phyloP scores from a whole-genome alignment of 805 yeast genomes.

The Pichia cephalocereana region DNA sequence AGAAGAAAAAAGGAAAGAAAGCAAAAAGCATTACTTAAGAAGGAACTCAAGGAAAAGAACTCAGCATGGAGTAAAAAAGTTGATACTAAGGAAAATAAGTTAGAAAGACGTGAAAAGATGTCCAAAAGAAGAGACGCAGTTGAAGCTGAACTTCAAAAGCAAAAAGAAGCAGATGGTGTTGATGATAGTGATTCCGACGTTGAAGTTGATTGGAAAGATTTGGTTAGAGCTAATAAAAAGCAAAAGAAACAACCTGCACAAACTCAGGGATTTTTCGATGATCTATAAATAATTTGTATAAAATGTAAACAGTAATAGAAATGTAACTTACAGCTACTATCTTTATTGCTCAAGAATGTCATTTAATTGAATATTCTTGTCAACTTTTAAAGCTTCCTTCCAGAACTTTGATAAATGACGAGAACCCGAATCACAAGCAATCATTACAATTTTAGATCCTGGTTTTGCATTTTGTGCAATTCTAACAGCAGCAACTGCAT shows the following conservation, averaged over 20 bases:
- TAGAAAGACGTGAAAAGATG: constrained; percentile 58
- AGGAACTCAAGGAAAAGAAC: constrained; percentile 41
- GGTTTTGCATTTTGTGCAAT: constrained; percentile 40
- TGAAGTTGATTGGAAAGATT: constrained; percentile 81
- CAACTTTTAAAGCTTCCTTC: constrained; percentile 50
- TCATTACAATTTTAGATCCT: constrained; percentile 66
- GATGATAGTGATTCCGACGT: constrained; percentile 29
- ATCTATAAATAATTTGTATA: constrained; percentile 24
- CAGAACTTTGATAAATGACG: constrained; percentile 90
- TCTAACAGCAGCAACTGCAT: constrained; percentile 80
- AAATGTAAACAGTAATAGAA: background rate
- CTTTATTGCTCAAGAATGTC: constrained; percentile 24
- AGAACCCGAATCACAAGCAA: constrained; percentile 88
- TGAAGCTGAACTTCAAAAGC: constrained; percentile 41
- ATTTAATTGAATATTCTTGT: constrained; percentile 29
- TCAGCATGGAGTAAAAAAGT: constrained; percentile 74
- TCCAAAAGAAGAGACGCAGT: constrained; percentile 59
- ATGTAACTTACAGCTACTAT: no score
- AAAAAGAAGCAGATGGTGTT: constrained; percentile 30
- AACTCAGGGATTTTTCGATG: constrained; percentile 56
- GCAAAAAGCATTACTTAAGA: constrained; percentile 33
- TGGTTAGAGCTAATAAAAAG: constrained; percentile 58
- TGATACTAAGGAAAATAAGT: constrained; percentile 52
- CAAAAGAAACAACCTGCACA: constrained; percentile 32
- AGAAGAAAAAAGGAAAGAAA: constrained; percentile 27